A percentile compares a stretch with the other conserved stretches of the same genome.
These are phyloP conservation scores for Fennellomyces sp. DNA, from an alignment of 371 early-diverging fungal genomes.

Conservation along the genomic window DNA sequence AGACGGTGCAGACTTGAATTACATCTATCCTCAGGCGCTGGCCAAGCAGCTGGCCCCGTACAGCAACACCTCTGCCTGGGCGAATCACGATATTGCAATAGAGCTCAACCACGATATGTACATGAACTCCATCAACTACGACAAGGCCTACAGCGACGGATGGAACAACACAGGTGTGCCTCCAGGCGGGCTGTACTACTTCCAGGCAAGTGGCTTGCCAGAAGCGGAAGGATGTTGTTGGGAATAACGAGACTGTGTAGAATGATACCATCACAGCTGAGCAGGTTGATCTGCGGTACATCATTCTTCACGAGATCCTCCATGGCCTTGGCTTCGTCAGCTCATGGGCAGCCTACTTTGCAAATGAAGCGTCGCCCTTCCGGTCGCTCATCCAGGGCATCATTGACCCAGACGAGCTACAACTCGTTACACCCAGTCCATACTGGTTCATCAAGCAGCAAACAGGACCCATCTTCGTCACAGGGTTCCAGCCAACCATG, in stretches of 20 bases:
- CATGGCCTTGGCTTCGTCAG: constrained; percentile 50
- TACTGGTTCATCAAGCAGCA: constrained; percentile 39
- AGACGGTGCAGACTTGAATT: constrained; percentile 49
- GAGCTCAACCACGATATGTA: constrained; percentile 50
- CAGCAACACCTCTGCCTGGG: constrained; percentile 42
- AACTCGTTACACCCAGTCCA: constrained; percentile 38
- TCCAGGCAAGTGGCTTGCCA: constrained; percentile 26
- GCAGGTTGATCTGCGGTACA: constrained; percentile 44
- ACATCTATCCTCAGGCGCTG: constrained; percentile 50
- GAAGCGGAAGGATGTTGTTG: too few relatives aligned
- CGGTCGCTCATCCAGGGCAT: constrained; percentile 36
- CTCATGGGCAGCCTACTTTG: constrained; percentile 56
- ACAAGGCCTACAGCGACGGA: constrained; percentile 23
- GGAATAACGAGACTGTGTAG: too few relatives aligned
- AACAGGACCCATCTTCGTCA: constrained; percentile 43
- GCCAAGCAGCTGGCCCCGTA: constrained; percentile 52
- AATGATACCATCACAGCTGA: constrained; percentile 29
- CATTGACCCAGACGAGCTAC: constrained; percentile 34
- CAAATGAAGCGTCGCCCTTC: constrained; percentile 39
- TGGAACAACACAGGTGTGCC: constrained; percentile 43
- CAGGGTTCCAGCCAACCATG: constrained; percentile 51
- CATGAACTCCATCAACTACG: constrained; percentile 27
- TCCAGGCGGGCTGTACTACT: constrained; percentile 43
- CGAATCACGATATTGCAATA: constrained; percentile 44
- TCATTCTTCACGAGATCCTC: constrained; percentile 45